Evolutionary conservation across 2,329 filamentous ascomycete species (phyloP), one percentile per base, ranked within the genome.

Genomic region (Elsinoe perseae): DNA sequence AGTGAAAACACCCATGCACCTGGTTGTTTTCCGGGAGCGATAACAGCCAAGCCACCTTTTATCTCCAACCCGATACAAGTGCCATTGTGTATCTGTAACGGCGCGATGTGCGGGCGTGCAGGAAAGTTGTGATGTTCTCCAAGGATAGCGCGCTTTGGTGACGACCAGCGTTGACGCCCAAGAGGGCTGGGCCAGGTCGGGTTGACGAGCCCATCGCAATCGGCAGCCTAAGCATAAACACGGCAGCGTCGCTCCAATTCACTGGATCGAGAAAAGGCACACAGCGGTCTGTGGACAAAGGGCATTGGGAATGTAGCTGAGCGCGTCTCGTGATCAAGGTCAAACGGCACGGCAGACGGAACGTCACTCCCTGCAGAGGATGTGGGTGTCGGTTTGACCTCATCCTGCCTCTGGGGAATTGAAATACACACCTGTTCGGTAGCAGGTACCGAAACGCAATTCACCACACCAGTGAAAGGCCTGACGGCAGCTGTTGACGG

Each of bases 381-480:
- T 12, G 36, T 20, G 40, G 18, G 40, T 36, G 40, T 23, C 9
- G 6, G 18, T 43, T 18, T 20, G 40, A 43, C 40, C 40, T 14
- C 12, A 43, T 10, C 40, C 40, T 12, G 30, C 30, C 14, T n/a
- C 18, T 30, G 48, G 14, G n/a, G 36, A 21, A 34, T 52, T 48
- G 23, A 6, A 6, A 28, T 16, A 16, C 23, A 25, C 43, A 20
- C 23, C 27, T 34, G 2, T 28, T 52, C 48, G 48, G 48, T 21
- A 36, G 28, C 48, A 34, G 27, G 48, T 52, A 52, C 48, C 48
- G 48, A 52, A 52, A 52, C 27, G 48, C 48, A 52, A 52, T n/a
- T 18, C 28, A 27, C 48, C 48, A 52, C 48, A 52, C 48, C 27
- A 36, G 6, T 20, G n/a, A 20, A 21, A 52, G 25, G 48, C 48